Evolutionary conservation across 805 yeast genomes (phyloP).

Genomic region (Yarrowia hollandica): DNA sequence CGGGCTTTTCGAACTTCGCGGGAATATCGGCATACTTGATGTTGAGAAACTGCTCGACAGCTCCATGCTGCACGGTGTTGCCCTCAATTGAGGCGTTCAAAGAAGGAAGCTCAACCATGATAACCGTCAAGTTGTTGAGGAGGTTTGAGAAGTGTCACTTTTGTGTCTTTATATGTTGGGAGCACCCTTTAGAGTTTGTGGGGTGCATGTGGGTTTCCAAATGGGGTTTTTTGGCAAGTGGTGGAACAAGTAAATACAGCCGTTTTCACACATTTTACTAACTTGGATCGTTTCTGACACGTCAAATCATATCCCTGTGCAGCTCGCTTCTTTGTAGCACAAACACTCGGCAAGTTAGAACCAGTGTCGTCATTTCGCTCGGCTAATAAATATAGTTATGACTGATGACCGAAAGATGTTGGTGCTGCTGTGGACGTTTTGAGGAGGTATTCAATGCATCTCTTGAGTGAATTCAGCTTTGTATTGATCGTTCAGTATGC

Average conservation of each 20-base stretch:
- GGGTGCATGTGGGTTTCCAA: background rate
- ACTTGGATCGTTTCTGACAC: too few relatives aligned
- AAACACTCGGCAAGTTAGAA: background rate
- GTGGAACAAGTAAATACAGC: too few relatives aligned
- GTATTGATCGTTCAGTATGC: too few relatives aligned
- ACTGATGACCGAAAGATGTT: background rate
- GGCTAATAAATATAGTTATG: background rate
- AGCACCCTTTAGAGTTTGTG: background rate
- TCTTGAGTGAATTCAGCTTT: too few relatives aligned
- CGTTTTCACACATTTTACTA: too few relatives aligned
- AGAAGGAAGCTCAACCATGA: background rate
- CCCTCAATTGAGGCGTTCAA: slow-evolving; percentile 1
- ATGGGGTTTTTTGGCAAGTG: background rate
- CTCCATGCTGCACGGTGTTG: slow-evolving; percentile 6
- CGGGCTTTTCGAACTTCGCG: slow-evolving; percentile 11
- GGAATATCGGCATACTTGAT: slow-evolving; percentile 21
- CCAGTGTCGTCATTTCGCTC: background rate
- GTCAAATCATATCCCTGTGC: too few relatives aligned
- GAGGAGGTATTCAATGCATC: too few relatives aligned
- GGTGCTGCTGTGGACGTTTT: too few relatives aligned
- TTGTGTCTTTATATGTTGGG: background rate
- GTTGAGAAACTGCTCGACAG: slow-evolving; percentile 18
- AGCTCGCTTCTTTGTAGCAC: background rate
- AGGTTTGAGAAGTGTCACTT: background rate
- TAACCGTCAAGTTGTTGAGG: too few relatives aligned